Conservation (phyloP, 352 stramenopile species). For the Pythium aquatile region DNA sequence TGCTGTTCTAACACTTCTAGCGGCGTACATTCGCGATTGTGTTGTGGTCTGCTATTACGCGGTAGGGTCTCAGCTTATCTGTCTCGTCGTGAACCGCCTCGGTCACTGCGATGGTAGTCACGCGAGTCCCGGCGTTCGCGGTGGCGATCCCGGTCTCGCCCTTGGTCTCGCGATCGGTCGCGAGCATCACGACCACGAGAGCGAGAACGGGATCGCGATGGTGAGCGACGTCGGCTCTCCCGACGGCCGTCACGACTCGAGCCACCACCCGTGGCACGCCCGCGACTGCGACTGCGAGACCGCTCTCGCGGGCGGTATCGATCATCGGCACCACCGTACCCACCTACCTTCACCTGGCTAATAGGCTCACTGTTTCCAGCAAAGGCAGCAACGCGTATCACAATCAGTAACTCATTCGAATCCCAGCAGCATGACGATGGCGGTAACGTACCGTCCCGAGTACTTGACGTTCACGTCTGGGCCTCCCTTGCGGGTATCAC, state of each 20-base stretch:
- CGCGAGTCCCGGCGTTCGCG: slow-evolving; percentile 51
- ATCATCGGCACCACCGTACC: slow-evolving; percentile 30
- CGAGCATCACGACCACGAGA: slow-evolving; percentile 33
- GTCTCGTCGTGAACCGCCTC: slow-evolving; percentile 19
- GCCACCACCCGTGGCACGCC: slow-evolving; percentile 10
- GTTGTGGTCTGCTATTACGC: not conserved
- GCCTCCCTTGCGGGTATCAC: slow-evolving; percentile 80
- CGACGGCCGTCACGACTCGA: slow-evolving; percentile 23
- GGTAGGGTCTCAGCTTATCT: slow-evolving; percentile 12
- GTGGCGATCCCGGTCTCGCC: slow-evolving; percentile 36
- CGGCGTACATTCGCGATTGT: not conserved
- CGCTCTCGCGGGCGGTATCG: slow-evolving; percentile 36
- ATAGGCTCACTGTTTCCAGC: slow-evolving; percentile 26
- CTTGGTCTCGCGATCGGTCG: slow-evolving; percentile 16
- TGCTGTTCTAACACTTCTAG: not conserved
- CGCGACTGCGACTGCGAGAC: slow-evolving; percentile 25
- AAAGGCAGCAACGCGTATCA: not conserved
- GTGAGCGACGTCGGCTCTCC: slow-evolving; percentile 29
- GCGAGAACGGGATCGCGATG: slow-evolving; percentile 41
- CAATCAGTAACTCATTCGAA: not conserved
- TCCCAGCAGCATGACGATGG: slow-evolving; percentile 8
- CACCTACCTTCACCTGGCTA: slow-evolving; percentile 27
- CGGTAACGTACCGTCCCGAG: slow-evolving; percentile 54
- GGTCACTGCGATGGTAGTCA: slow-evolving; percentile 30
- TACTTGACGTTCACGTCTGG: slow-evolving; percentile 86